Evolutionary conservation across 2,329 filamentous ascomycete species (phyloP), one percentile per base, ranked within the genome.

Genomic region (Alternaria viburni): DNA sequence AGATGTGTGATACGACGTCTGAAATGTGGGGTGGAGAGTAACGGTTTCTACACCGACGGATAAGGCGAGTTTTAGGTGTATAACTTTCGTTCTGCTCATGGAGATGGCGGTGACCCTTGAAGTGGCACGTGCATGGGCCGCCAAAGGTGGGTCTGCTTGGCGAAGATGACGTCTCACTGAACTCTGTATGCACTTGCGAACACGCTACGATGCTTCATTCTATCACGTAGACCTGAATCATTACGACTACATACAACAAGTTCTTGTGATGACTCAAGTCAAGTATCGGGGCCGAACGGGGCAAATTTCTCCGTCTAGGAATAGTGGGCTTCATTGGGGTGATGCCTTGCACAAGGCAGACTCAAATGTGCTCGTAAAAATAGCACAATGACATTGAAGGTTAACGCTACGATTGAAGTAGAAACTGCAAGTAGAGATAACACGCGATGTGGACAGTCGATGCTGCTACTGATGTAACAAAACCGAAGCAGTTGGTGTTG

Each of bases 31-130:
- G 58, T 58, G 59, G 59, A 51, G 43, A 46, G 69, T 72, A 66
- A 70, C 65, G 61, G 54, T 62, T 71, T 68, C 71, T 73, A 76
- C 75, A 78, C 75, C 75, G 74, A 75, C 71, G 62, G 59, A 56
- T 49, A 49, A 52, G 65, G 44, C 56, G 43, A 54, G 54, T 59
- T 32, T 54, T 55, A 25, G 59, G 54, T 60, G 49, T 47, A 47
- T 36, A 56, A 28, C 54, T 45, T 56, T 62, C 56, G 32, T 57
- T 65, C 63, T 59, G 58, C 49, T 58, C 55, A 47, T 57, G 41
- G 54, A 76, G 76, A 69, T 65, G 69, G 74, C 74, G 75, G 73
- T 77, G 72, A 41, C 36, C 36, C 36, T 41, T 41, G 36, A 66
- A 69, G 67, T 58, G 50, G 60, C 30, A 61, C 56, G 30, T 7